Conservation (phyloP, 768 basidiomycete genomes). For the Cyathus striatus region DNA sequence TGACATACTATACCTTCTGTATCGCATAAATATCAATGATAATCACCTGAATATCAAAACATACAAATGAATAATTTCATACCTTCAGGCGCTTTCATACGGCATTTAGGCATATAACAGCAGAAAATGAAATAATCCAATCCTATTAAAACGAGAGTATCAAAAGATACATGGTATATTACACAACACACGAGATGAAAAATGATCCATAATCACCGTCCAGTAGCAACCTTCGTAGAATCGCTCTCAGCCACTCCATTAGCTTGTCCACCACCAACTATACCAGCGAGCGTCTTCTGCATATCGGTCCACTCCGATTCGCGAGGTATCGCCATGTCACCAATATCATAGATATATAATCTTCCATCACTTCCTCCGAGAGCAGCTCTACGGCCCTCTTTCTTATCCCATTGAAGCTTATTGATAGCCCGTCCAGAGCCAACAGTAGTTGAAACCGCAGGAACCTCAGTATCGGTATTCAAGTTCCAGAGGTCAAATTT, state of each 20-base stretch:
- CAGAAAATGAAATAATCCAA: too few species aligned
- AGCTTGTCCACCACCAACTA: conserved; percentile 53
- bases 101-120: too few species aligned
- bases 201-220: too few species aligned
- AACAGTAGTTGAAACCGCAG: conserved; percentile 81
- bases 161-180: too few species aligned
- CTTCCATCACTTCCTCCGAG: conserved; percentile 90
- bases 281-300: conserved; percentile 78
- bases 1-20: too few species aligned
- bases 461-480: conserved; percentile 96
- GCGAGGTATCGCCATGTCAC: conserved; percentile 82
- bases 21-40: too few species aligned
- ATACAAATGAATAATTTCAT: too few species aligned
- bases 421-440: conserved; percentile 84
- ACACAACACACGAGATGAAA: too few species aligned
- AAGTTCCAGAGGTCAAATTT: conserved; percentile 98
- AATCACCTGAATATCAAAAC: too few species aligned
- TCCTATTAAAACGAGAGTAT: too few species aligned
- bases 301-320: conserved; percentile 94
- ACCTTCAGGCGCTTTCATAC: too few species aligned
- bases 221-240: conserved; percentile 21
- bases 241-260: conserved; percentile 35
- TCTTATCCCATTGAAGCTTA: conserved; percentile 92
- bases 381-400: conserved; percentile 87
- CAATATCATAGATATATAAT: conserved; percentile 92